phyloP scores from a whole-genome alignment of 1,284 basidiomycete species.

The Heimioporus punctisporus region DNA sequence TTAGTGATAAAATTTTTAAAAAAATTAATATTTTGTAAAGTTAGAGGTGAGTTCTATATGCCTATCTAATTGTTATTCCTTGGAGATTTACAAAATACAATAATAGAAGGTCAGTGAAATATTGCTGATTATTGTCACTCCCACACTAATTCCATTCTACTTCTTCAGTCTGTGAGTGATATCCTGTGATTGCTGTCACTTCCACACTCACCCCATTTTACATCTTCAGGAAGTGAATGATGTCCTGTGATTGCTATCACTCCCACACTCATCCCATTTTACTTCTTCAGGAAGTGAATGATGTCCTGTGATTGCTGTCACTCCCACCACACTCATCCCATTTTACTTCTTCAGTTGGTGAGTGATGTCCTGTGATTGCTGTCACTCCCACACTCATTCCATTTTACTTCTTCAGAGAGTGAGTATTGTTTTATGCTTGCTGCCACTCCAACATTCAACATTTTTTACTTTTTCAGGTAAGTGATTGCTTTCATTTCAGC shows the following conservation, averaged over 20 bases:
- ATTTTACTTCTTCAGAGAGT: too few species aligned
- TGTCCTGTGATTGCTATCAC: not conserved
- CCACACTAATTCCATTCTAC: not conserved
- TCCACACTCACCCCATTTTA: too few species aligned
- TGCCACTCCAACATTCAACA: too few species aligned
- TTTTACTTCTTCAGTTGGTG: not conserved
- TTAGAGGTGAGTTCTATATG: not conserved
- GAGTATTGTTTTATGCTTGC: too few species aligned
- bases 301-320: not conserved
- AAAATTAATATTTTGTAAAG: not conserved
- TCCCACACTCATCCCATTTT: not conserved
- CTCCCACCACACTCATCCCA: not conserved
- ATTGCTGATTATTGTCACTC: not conserved
- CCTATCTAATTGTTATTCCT: not conserved
- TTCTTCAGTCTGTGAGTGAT: not conserved
- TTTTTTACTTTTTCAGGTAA: too few species aligned
- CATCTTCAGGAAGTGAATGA: not conserved
- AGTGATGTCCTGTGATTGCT: not conserved
- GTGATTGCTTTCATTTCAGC: too few species aligned
- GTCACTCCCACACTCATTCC: too few species aligned
- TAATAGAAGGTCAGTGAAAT: not conserved
- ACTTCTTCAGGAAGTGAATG: not conserved
- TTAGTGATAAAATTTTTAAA: not conserved
- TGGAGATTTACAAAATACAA: not conserved
- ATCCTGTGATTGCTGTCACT: not conserved